Percentiles rank a stretch among this genome's conserved stretches.
phyloP scores from a whole-genome alignment of 2,329 filamentous ascomycete genomes.

The Fusarium hostae region DNA sequence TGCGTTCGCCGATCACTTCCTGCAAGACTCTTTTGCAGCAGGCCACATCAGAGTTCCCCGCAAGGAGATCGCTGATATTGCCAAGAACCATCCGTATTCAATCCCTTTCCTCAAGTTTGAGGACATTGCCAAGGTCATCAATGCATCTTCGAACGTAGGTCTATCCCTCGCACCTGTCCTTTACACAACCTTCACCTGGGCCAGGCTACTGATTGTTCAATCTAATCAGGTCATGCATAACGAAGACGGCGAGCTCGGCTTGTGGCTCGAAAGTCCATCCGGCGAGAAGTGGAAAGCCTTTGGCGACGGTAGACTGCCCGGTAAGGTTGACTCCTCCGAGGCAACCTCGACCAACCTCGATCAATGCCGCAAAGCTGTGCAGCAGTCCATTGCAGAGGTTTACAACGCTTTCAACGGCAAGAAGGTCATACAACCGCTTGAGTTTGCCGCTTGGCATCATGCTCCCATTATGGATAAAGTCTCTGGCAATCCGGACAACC shows the following conservation, averaged over 20 bases:
- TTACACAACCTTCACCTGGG: too few relatives aligned
- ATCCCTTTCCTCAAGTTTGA: not conserved
- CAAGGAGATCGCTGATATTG: not conserved
- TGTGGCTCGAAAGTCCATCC: not conserved
- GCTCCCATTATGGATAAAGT: not conserved
- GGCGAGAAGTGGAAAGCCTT: not conserved
- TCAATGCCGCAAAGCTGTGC: not conserved
- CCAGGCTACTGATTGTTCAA: too few relatives aligned
- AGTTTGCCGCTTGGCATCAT: not conserved
- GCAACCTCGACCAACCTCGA: not conserved
- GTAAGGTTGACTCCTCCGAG: not conserved
- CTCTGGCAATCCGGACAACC: not conserved
- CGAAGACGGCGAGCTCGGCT: not conserved
- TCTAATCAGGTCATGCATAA: not conserved
- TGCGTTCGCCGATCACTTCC: not conserved
- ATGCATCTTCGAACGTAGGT: not conserved
- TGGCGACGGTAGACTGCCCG: not conserved
- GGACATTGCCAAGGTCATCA: not conserved
- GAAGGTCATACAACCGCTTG: not conserved
- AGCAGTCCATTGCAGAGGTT: not conserved
- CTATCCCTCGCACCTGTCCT: too few relatives aligned
- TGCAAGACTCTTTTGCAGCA: not conserved
- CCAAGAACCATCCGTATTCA: not conserved
- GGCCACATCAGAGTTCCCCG: not conserved
- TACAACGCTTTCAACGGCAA: not conserved